Evolutionary conservation across 1,139 yeast species (phyloP), one percentile per base, ranked within the genome.

Genomic region (Pichia sp.): DNA sequence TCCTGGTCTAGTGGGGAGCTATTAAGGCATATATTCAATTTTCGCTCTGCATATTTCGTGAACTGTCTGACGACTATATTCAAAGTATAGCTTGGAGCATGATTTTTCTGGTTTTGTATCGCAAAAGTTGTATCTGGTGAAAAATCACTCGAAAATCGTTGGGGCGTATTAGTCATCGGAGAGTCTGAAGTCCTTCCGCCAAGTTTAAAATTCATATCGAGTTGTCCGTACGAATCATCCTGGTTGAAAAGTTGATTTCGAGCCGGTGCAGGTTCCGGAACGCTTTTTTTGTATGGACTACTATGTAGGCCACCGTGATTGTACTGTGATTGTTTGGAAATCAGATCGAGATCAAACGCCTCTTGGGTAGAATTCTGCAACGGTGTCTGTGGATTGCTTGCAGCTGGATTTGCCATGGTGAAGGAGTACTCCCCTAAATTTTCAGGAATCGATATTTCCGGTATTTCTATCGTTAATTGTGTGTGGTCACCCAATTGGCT

Each of bases 11-110:
- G 68, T 0, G 96, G 83, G 56, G 80, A 81, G 33, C 67, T 64
- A 41, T 85, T 85, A 47, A 89, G 73, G 65, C 97, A 89, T 48
- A 83, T 65, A 61, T 85, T 87, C 55, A 93, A 75, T 66, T 92
- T 92, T 48, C 91, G 74, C 68, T 95, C 99, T 0, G 98, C 95
- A 63, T 85, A 87, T 59, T 98, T 84, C 10, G 95, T 96, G 73
- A 95, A 93, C 72, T 91, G 96, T 3, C 99, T 90, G 69, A 95
- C 95, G 44, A 95, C 78, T 36, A 95, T 91, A 70, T 95, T 98
- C 57, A 93, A 75, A 0, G 99, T 95, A 67, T 93, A 93, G 64
- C 92, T 98, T 0, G 97, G 69, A 2, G 66, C 62, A 60, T 55
- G 55, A 43, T 57, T 56, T 54, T 60, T 55, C 48, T 58, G 52